Evolutionary conservation across 2,329 filamentous ascomycete genomes (phyloP), one percentile per base, ranked within the genome.

Genomic region (Thelonectria rubi): DNA sequence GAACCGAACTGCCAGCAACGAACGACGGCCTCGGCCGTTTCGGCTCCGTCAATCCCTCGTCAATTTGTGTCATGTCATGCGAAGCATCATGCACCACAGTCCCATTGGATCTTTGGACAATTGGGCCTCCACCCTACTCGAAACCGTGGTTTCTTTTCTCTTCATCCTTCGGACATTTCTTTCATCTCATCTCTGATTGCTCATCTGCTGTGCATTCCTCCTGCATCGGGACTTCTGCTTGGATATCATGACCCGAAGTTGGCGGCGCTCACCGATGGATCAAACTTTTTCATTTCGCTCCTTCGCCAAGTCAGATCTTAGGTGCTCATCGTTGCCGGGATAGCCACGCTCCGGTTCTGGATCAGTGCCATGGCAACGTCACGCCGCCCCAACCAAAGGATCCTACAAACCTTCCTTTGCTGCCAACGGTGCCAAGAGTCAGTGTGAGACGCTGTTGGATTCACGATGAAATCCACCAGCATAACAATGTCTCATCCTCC

Each of bases 1-100:
- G 43, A 54, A 45, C 60, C 54, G 39, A 56, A 55, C 32, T 51
- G 47, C 58, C 47, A 15, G 48, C 48, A 56, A 57, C 42, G 58
- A 61, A 37, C 48, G 52, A 15, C 58, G 49, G 42, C 26, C 24
- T 39, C 26, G 50, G 45, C 21, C 21, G 17, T 34, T 30, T 56
- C 48, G 53, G 40, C 42, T 54, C 24, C 47, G 57, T 18, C 53
- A 58, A 49, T 34, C 34, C 24, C 49, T 20, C 10, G 46, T 43
- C 40, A 32, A 45, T 46, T 32, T 39, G 42, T 34, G 37, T 55
- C 48, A 52, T 37, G 12, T n/a, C 39, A 42, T 26, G n/a, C 45
- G 45, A 26, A 30, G 21, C 18, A 39, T 20, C 42, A 43, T 51
- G 9, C 21, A 34, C 18, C 15, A 18, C 42, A 37, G 11, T 37